Evolutionary conservation across 306 rosid species (phyloP), one percentile per base, ranked within the genome.

Genomic region (Vigna reflexopilosa): DNA sequence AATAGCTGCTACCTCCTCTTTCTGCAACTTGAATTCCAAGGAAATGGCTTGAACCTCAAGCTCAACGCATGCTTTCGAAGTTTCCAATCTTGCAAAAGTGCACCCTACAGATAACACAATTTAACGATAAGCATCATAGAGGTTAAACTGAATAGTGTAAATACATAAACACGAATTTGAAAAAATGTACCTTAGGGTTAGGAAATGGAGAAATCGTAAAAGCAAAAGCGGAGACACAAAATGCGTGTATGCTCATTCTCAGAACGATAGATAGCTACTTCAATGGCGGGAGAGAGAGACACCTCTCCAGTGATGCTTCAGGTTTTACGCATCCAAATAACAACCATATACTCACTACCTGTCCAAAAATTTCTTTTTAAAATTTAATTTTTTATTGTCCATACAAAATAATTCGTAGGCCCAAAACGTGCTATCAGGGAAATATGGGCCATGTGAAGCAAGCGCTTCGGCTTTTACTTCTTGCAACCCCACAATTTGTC

Each of bases 261-360:
- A 10, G 61, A 13, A 28, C 3, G 30, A 13, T 62, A 65, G 69
- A 52, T 38, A 55, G 63, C 48, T 44, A 66, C 67, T 79, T 52
- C 40, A 56, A 30, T 89, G 93, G 98, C 95, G 94, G 90, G 97
- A 88, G 90, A 86, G 81, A 84, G 80, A 82, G 63, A 57, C 8
- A 66, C 13, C 34, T 9, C 55, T 51, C 6, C 73, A 54, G 77
- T 50, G 69, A 81, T 86, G 82, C 72, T 74, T 85, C 75, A 55
- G 83, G 67, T 19, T 59, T 50, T 81, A 38, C 45, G 22, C 82
- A 76, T 76, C 87, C 87, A 66, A 80, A 71, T 73, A 75, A 64
- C 75, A 61, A 17, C 82, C 80, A 66, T 73, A 82, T 19, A 42
- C 15, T 62, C 73, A 22, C 36, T 44, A 17, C 63, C 61, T 47